These are phyloP conservation scores for Xerocomus potaroensis DNA, from an alignment of 768 basidiomycete genomes.

Conservation along the genomic window DNA sequence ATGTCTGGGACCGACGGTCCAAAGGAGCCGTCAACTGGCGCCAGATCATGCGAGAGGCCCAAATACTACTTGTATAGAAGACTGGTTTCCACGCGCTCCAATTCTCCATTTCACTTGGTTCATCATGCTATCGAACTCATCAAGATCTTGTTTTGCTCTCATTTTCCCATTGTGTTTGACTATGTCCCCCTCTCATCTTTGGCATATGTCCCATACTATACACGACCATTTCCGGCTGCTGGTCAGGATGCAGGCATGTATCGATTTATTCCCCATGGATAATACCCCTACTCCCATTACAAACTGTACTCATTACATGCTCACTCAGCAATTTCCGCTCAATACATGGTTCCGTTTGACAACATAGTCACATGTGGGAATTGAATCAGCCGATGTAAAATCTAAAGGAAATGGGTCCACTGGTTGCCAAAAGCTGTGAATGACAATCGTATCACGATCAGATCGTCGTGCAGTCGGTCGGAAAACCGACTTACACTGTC, in stretches of 20 bases:
- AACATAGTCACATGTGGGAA: conserved; percentile 23
- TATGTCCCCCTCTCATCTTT: too few species aligned
- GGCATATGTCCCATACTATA: too few species aligned
- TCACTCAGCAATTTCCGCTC: neutral
- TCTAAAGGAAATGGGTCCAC: too few species aligned
- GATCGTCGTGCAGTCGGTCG: conserved; percentile 7
- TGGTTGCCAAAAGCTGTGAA: conserved; percentile 16
- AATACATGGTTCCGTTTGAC: neutral
- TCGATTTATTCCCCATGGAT: conserved; percentile 13
- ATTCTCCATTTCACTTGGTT: conserved; percentile 1
- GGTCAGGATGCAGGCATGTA: conserved; percentile 19
- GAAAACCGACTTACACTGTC: too few species aligned
- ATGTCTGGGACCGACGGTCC: conserved; percentile 52
- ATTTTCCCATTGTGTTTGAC: conserved; percentile 10
- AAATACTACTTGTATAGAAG: conserved; percentile 58
- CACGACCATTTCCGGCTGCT: conserved; percentile 15
- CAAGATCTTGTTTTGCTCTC: neutral
- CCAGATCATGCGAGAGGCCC: conserved; percentile 42
- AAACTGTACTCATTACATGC: conserved; percentile 21
- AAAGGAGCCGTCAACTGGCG: conserved; percentile 57
- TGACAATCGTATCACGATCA: conserved; percentile 7
- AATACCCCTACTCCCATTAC: conserved; percentile 13
- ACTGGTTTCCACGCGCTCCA: neutral
- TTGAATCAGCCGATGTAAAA: too few species aligned
- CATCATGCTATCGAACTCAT: conserved; percentile 3